A percentile compares a stretch with the other conserved stretches of the same genome.
These are phyloP conservation scores for Trametes pubescens DNA, from an alignment of 1,284 basidiomycete species.

Conservation along the genomic window DNA sequence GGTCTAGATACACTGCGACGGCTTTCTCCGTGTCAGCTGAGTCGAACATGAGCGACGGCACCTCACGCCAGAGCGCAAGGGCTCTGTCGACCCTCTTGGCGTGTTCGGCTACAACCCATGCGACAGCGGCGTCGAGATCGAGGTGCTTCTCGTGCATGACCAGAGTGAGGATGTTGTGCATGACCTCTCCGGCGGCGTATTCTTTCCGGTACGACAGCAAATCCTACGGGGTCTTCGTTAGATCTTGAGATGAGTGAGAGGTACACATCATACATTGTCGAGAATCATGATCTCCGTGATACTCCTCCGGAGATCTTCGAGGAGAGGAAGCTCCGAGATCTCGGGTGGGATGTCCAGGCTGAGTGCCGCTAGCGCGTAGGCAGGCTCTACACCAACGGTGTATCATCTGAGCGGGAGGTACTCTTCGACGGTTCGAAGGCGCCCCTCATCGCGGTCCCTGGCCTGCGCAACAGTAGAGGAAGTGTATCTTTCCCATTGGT, in stretches of 20 bases:
- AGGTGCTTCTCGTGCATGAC: slow-evolving; percentile 39
- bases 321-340: slow-evolving; percentile 45
- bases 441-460: slow-evolving; percentile 36
- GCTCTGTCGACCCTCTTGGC: slow-evolving; percentile 24
- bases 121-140: slow-evolving; percentile 32
- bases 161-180: slow-evolving; percentile 47
- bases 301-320: slow-evolving; percentile 37
- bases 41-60: slow-evolving; percentile 28
- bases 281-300: slow-evolving; percentile 34
- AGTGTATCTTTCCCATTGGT: slow-evolving; percentile 38
- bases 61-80: slow-evolving; percentile 19
- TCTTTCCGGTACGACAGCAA: slow-evolving; percentile 48
- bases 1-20: slow-evolving; percentile 37
- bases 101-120: slow-evolving; percentile 33
- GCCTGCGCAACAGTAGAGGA: slow-evolving; percentile 45
- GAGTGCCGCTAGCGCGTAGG: slow-evolving; percentile 45
- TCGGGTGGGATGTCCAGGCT: slow-evolving; percentile 45
- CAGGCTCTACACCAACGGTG: slow-evolving; percentile 44
- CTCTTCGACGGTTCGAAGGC: slow-evolving; percentile 41
- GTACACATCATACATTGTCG: slow-evolving; percentile 42
- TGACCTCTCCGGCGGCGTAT: slow-evolving; percentile 43
- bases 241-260: too few species aligned
- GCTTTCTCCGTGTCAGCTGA: neutral
- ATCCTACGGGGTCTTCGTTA: slow-evolving; percentile 35
- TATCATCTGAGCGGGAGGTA: slow-evolving; percentile 46